phyloP scores from a whole-genome alignment of 2,329 filamentous ascomycete genomes.

The Alternaria dauci region DNA sequence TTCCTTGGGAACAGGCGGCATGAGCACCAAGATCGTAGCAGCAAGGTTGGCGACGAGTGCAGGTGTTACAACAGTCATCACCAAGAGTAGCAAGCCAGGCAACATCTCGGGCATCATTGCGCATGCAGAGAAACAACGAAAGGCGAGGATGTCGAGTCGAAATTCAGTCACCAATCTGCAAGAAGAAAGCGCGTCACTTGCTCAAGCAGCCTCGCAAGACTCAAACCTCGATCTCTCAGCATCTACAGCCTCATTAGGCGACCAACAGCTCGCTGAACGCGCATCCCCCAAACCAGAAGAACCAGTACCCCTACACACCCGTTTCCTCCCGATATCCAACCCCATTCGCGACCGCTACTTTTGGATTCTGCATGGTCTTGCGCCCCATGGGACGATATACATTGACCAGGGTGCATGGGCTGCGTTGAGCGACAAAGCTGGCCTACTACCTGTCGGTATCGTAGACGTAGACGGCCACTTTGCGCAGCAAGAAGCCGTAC shows the following conservation, averaged over 20 bases:
- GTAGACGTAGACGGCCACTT: conserved; percentile 89
- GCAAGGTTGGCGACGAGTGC: conserved; percentile 91
- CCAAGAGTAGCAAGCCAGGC: conserved; percentile 88
- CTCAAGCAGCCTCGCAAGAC: conserved; percentile 32
- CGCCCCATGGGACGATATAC: conserved; percentile 88
- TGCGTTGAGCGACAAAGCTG: conserved; percentile 83
- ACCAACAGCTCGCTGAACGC: conserved; percentile 41
- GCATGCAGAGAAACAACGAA: conserved; percentile 74
- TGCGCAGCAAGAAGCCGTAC: conserved; percentile 89
- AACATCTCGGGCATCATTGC: conserved; percentile 89
- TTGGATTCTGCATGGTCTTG: conserved; percentile 93
- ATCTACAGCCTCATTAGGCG: conserved; percentile 33
- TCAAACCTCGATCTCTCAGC: conserved; percentile 32
- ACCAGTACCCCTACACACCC: conserved; percentile 76
- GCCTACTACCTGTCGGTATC: conserved; percentile 88
- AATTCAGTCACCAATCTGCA: conserved; percentile 44
- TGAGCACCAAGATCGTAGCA: conserved; percentile 97
- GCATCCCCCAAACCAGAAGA: conserved; percentile 37
- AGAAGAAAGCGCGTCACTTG: conserved; percentile 34
- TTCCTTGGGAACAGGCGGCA: conserved; percentile 89
- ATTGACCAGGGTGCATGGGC: conserved; percentile 89
- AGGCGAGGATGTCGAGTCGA: conserved; percentile 38
- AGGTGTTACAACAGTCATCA: conserved; percentile 95
- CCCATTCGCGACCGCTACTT: conserved; percentile 21
- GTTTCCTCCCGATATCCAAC: conserved; percentile 75